phyloP scores from a whole-genome alignment of 139 green algal genomes.

The Picocystis salinarum region DNA sequence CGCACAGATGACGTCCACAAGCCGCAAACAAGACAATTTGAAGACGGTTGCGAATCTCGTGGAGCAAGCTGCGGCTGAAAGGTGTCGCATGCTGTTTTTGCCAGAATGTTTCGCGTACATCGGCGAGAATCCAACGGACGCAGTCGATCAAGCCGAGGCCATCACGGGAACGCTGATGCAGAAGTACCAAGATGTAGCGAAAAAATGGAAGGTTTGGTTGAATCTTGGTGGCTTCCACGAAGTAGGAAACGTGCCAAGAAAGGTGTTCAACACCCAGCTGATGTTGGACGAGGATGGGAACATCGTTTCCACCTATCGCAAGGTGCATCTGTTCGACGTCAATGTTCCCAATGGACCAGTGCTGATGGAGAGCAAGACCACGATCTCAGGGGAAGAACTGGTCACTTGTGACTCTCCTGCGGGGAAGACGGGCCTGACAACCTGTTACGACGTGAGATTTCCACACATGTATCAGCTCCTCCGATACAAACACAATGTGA shows the following conservation, averaged over 20 bases:
- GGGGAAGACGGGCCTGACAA: slow-evolving; percentile 56
- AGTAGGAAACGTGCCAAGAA: slow-evolving; percentile 36
- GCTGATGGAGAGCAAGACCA: slow-evolving; percentile 63
- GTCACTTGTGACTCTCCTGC: slow-evolving; percentile 49
- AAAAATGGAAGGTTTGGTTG: slow-evolving; percentile 53
- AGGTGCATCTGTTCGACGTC: slow-evolving; percentile 87
- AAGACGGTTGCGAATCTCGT: background rate
- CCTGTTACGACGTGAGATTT: slow-evolving; percentile 94
- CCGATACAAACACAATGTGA: slow-evolving; percentile 36
- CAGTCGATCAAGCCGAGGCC: slow-evolving; percentile 38
- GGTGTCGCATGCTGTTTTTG: slow-evolving; percentile 61
- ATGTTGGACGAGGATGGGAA: slow-evolving; percentile 39
- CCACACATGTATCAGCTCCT: slow-evolving; percentile 76
- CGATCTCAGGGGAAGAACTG: slow-evolving; percentile 36
- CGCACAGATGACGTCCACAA: slow-evolving; percentile 5
- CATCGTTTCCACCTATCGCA: slow-evolving; percentile 35
- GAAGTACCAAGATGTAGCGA: slow-evolving; percentile 51
- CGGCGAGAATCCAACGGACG: slow-evolving; percentile 31
- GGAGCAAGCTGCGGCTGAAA: background rate
- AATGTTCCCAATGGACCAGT: slow-evolving; percentile 62
- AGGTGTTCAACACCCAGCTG: slow-evolving; percentile 80
- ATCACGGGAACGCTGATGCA: slow-evolving; percentile 55
- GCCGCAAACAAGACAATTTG: background rate
- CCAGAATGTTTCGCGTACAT: slow-evolving; percentile 88
- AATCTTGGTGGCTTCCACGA: slow-evolving; percentile 77